phyloP scores from a whole-genome alignment of 129 eudicot genomes.

The Chrysanthemum lavandulifolium region DNA sequence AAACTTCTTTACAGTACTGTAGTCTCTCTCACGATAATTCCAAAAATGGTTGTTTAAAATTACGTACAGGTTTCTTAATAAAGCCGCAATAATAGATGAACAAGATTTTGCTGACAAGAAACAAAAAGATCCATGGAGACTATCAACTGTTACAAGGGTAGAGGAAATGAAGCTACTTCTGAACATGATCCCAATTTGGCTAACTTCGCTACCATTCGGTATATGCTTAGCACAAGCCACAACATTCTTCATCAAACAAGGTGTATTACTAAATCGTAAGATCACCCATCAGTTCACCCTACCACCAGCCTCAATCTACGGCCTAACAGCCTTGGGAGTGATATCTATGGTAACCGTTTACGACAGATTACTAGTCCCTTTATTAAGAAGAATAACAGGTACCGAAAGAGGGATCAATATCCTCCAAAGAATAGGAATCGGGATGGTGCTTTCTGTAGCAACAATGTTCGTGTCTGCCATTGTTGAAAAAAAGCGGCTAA shows the following conservation, averaged over 20 bases:
- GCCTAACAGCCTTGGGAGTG: slow-evolving; percentile 63
- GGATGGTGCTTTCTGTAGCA: slow-evolving; percentile 49
- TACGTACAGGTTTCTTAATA: slow-evolving; percentile 58
- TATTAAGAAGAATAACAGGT: slow-evolving; percentile 47
- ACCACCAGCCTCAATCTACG: slow-evolving; percentile 74
- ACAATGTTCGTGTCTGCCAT: slow-evolving; percentile 67
- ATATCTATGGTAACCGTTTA: slow-evolving; percentile 50
- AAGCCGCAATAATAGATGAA: slow-evolving; percentile 61
- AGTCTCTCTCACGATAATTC: no score
- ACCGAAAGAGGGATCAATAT: slow-evolving; percentile 71
- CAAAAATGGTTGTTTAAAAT: neutral
- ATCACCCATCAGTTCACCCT: slow-evolving; percentile 40
- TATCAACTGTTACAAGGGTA: slow-evolving; percentile 70
- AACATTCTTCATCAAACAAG: slow-evolving; percentile 87
- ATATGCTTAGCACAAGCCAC: slow-evolving; percentile 61
- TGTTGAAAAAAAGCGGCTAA: slow-evolving; percentile 57
- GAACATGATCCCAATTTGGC: slow-evolving; percentile 78
- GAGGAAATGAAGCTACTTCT: slow-evolving; percentile 73
- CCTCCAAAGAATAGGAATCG: slow-evolving; percentile 78
- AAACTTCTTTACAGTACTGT: no score
- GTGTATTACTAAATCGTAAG: slow-evolving; percentile 45
- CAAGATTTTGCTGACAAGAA: slow-evolving; percentile 20
- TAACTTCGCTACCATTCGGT: slow-evolving; percentile 66
- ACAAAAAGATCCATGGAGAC: slow-evolving; percentile 59
- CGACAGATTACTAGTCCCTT: slow-evolving; percentile 59